Conservation (phyloP, 352 stramenopile species). For the Blastocystis sp. region DNA sequence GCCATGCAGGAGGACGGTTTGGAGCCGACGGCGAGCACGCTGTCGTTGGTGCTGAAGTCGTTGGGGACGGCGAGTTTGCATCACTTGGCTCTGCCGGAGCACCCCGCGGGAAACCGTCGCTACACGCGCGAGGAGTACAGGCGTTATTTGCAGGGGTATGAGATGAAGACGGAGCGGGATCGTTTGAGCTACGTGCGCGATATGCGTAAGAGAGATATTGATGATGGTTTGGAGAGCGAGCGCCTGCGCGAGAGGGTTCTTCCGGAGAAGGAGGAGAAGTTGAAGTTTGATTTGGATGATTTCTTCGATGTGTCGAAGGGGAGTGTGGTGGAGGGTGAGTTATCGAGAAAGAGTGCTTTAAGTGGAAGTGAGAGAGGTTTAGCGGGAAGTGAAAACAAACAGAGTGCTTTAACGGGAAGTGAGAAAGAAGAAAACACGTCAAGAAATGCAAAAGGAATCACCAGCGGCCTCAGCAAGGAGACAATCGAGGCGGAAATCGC, state of each 20-base stretch:
- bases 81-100: slow-evolving; percentile 20
- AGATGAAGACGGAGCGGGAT: neutral
- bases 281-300: neutral
- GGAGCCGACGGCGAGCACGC: neutral
- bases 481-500: slow-evolving; percentile 1
- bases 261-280: neutral
- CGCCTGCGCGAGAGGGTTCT: no score
- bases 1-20: slow-evolving; percentile 23
- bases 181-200: slow-evolving; percentile 51
- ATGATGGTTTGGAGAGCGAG: slow-evolving; percentile 10
- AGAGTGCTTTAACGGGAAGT: neutral
- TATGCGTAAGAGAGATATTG: neutral
- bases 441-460: neutral
- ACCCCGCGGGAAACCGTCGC: slow-evolving; percentile 63
- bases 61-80: neutral
- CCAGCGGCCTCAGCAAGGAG: neutral
- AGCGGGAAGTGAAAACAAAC: neutral
- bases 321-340: neutral
- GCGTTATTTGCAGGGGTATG: neutral
- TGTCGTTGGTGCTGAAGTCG: slow-evolving; percentile 6
- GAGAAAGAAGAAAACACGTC: neutral
- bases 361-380: neutral
- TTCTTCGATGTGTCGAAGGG: neutral
- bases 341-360: neutral
- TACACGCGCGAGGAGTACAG: slow-evolving; percentile 66